Conservation (phyloP, 2,329 filamentous ascomycete genomes). For the Talaromyces atroroseus region DNA sequence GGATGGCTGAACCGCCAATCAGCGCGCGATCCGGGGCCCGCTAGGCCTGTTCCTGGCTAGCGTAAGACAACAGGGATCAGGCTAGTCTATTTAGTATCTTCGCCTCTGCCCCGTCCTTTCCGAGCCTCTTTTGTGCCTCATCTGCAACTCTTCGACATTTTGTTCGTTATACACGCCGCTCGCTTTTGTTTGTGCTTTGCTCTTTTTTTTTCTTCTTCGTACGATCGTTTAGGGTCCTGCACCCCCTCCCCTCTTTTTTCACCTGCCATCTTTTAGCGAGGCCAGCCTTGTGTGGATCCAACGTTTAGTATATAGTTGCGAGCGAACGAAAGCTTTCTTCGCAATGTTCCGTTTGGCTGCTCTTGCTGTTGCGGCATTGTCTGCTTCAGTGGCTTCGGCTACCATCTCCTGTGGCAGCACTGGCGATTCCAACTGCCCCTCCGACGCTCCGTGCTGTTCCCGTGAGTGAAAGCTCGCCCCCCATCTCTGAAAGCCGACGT, state of each 20-base stretch:
- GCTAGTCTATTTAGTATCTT: too few relatives aligned
- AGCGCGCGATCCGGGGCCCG: neutral
- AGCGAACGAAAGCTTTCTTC: neutral
- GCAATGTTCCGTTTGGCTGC: slow-evolving; percentile 35
- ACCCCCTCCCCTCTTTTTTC: neutral
- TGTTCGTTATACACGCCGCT: slow-evolving; percentile 9
- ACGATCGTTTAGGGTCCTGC: neutral
- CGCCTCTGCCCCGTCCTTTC: neutral
- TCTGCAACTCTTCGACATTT: neutral
- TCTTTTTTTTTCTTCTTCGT: neutral
- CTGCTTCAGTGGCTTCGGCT: slow-evolving; percentile 25
- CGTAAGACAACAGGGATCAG: neutral
- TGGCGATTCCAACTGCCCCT: slow-evolving; percentile 58
- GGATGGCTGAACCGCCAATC: too few relatives aligned
- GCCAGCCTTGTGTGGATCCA: neutral
- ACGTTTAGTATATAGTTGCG: neutral
- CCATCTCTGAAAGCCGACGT: neutral
- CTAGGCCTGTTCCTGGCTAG: slow-evolving; percentile 5
- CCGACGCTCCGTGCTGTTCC: slow-evolving; percentile 70
- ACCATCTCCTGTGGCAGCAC: slow-evolving; percentile 30
- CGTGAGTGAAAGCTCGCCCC: slow-evolving; percentile 62
- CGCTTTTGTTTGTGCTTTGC: neutral
- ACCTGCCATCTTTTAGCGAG: neutral
- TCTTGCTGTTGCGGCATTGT: slow-evolving; percentile 29
- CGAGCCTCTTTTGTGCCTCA: slow-evolving; percentile 1